Evolutionary conservation across 345 rosid genomes (phyloP).

Genomic region (Erucastrum elatum): DNA sequence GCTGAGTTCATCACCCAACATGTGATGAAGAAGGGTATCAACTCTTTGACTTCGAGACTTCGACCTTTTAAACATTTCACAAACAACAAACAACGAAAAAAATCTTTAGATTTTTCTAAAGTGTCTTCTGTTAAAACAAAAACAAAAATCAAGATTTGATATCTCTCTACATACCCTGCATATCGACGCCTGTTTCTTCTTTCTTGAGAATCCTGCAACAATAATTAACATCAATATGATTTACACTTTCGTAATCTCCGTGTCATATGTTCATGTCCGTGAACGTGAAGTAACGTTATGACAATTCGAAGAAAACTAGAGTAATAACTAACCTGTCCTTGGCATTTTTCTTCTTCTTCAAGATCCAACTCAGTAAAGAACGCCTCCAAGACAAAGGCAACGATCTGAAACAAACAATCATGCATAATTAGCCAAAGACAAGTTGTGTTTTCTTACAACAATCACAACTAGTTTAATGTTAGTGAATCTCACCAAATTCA

Average conservation of each 20-base stretch:
- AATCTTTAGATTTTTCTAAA: background rate
- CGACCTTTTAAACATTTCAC: slow-evolving; percentile 50
- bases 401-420: slow-evolving; percentile 53
- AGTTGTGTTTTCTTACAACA: background rate
- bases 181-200: slow-evolving; percentile 47
- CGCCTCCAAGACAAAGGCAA: slow-evolving; percentile 98
- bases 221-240: background rate
- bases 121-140: background rate
- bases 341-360: slow-evolving; percentile 57
- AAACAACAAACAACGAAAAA: slow-evolving; percentile 1
- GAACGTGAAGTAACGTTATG: background rate
- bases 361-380: slow-evolving; percentile 95
- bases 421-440: background rate
- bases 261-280: background rate
- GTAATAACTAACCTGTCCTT: slow-evolving; percentile 55
- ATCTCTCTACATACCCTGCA: slow-evolving; percentile 57
- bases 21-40: slow-evolving; percentile 87
- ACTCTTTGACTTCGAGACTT: slow-evolving; percentile 89
- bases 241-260: background rate
- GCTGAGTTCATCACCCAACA: slow-evolving; percentile 60
- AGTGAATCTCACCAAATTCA: slow-evolving; percentile 78
- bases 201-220: slow-evolving; percentile 51
- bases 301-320: background rate
- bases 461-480: background rate
- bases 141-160: background rate